Base-by-base conservation (phyloP, 1,284 basidiomycete genomes). In the Amylostereum areolatum region DNA sequence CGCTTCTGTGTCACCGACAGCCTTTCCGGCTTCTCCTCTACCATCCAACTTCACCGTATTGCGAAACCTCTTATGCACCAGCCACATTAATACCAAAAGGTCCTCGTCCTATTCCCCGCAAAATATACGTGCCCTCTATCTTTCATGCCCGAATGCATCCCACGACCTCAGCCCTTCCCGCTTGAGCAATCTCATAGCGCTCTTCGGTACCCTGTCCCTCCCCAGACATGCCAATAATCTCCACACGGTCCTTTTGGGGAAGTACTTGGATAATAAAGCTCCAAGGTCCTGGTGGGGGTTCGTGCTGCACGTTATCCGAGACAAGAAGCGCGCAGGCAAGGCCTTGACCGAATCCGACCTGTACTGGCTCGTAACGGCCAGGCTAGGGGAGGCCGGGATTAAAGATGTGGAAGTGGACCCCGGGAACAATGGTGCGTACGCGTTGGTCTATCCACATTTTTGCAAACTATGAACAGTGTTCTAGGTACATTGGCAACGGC, bases 161-260 rank as follows among this genome's bases (percentile, higher is more conserved):
- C 47, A 40, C 4, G 53, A 59, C 41, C 57, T 76, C 18, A 58
- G 59, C 45, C 50, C 62, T 2, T 49, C 46, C 29, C 66, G 66
- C 35, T 58, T 72, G 47, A 66, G 63, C 45, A 52, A 59, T 29
- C 58, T 77, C 7, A 70, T 77, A n/a, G 48, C 60, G 41, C 55
- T 77, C 28, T 69, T 77, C 54, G 74, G 74, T 6, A 67, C 73
- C 3, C 57, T 77, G 29, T 76, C 72, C 28, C 43, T 67, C 57
- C 62, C 12, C 45, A 49, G 43, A 45, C 59, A 24, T 24, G 25
- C 30, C 25, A 28, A 24, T 28, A 59, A 66, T 51, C 46, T 1
- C 54, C 58, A 28, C 47, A 45, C n/a, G 36, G 50, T 7, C 47
- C 46, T n/a, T 51, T 46, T 31, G 36, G 45, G 33, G 41, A 49